Evolutionary conservation across 129 eudicot genomes (phyloP), one percentile per base, ranked within the genome.

Genomic region (Silybum marianum): DNA sequence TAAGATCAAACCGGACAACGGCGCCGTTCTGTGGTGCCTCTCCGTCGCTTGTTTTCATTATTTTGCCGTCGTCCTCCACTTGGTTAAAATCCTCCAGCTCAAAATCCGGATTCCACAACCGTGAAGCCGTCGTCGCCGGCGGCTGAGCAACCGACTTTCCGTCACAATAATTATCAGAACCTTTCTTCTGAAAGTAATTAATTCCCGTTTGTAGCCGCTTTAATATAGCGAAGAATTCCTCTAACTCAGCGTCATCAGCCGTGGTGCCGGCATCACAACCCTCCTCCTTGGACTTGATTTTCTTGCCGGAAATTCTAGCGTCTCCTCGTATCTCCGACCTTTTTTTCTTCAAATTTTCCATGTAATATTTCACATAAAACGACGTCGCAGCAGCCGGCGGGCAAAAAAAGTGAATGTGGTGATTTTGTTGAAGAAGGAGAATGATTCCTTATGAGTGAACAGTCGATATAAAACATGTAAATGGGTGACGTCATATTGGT

Each of bases 241-340:
- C 63, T 11, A 82, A 3, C n/a, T 82, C 85, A 38, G 85, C 85
- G 30, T 82, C 85, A 21, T 75, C 81, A 14, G 74, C 36, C n/a
- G 67, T 62, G 13, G 12, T 54, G 38, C 78, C 78, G 13, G 13
- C 84, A 12, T 72, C 74, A 36, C 8, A 30, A n/a, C 67, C 30
- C 14, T 80, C 79, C 22, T 73, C 73, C 1, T 63, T 22, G 25
- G 28, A 16, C 70, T 14, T 67, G 19, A 48, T 18, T 73, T 81
- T 81, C 79, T 81, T 81, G 46, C 60, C 62, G 60, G 85, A 23
- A 46, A 14, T 22, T 68, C 39, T 48, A 32, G 40, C 71, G 60
- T 32, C 85, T 73, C 23, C 34, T 18, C 28, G 34, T n/a, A 69
- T 63, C 62, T 82, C 85, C 22, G 70, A 48, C 21, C 81, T 39